Conservation (phyloP, 2,329 filamentous ascomycete species). For the Epicoccum nigrum region DNA sequence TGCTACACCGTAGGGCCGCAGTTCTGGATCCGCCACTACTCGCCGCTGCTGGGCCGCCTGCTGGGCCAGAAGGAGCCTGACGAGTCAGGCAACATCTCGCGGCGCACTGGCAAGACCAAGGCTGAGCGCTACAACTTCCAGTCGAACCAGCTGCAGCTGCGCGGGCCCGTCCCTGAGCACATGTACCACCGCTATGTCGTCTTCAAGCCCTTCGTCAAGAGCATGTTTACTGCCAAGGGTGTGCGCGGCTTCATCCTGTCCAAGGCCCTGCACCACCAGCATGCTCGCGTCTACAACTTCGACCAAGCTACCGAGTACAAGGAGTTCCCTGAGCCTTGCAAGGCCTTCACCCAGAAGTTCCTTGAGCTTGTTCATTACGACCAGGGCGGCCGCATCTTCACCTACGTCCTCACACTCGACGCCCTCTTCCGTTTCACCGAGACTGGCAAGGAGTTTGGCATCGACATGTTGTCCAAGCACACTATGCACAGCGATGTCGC, state of each 20-base stretch:
- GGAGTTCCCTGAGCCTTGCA: conserved; percentile 67
- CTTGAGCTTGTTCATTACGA: conserved; percentile 86
- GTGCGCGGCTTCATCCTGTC: conserved; percentile 81
- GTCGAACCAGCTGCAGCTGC: conserved; percentile 87
- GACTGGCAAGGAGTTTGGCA: conserved; percentile 92
- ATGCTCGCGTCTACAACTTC: conserved; percentile 87
- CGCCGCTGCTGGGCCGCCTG: conserved; percentile 84
- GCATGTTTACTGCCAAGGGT: conserved; percentile 82
- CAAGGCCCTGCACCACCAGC: conserved; percentile 87
- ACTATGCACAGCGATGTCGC: conserved; percentile 96
- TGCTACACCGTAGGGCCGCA: conserved; percentile 81
- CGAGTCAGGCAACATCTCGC: conserved; percentile 38
- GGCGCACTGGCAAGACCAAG: conserved; percentile 52
- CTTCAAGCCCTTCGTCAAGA: conserved; percentile 86
- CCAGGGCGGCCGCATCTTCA: conserved; percentile 84
- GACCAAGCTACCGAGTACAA: conserved; percentile 77
- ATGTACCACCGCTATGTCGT: conserved; percentile 94
- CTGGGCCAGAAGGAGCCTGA: conserved; percentile 67
- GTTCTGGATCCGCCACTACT: conserved; percentile 82
- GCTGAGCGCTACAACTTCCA: conserved; percentile 87
- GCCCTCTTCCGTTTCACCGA: conserved; percentile 89
- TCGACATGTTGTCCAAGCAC: conserved; percentile 92
- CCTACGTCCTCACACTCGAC: conserved; percentile 89
- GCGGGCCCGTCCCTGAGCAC: conserved; percentile 77
- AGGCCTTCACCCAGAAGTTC: conserved; percentile 77